phyloP scores from a whole-genome alignment of 192 early-diverging fungal genomes.

The Kickxella alabastrina region DNA sequence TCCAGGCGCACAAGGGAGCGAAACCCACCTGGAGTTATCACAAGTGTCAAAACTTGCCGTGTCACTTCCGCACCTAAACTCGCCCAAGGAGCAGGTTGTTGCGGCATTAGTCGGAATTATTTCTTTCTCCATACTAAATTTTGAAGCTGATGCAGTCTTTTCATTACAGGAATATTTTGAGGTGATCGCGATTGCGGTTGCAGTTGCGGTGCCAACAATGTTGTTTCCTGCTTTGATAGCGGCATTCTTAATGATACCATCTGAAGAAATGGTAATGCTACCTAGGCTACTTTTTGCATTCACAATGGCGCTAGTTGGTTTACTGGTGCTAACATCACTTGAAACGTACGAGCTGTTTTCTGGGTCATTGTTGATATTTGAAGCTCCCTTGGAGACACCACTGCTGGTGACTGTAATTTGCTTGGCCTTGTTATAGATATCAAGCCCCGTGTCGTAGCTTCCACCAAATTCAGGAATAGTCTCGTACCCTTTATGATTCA shows the following conservation, averaged over 20 bases:
- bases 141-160: neutral
- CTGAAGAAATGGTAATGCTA: too few species aligned
- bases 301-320: neutral
- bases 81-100: neutral
- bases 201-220: too few species aligned
- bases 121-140: too few species aligned
- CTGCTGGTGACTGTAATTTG: slow-evolving; percentile 13
- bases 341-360: too few species aligned
- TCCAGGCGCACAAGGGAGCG: slow-evolving; percentile 4
- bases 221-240: too few species aligned
- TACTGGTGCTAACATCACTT: neutral
- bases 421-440: slow-evolving; percentile 4
- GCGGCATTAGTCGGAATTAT: neutral
- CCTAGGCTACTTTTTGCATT: too few species aligned
- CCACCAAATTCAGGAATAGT: slow-evolving; percentile 23
- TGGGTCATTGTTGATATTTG: too few species aligned
- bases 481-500: slow-evolving; percentile 26
- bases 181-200: too few species aligned
- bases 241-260: too few species aligned
- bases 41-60: slow-evolving; percentile 6
- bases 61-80: slow-evolving; percentile 1
- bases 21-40: slow-evolving; percentile 6
- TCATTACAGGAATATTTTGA: too few species aligned
- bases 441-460: slow-evolving; percentile 9
- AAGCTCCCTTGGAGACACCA: neutral